A percentile compares a stretch with the other conserved stretches of the same genome.
These are phyloP conservation scores for Haematococcus sp. DNA, from an alignment of 139 green algal genomes.

Conservation along the genomic window DNA sequence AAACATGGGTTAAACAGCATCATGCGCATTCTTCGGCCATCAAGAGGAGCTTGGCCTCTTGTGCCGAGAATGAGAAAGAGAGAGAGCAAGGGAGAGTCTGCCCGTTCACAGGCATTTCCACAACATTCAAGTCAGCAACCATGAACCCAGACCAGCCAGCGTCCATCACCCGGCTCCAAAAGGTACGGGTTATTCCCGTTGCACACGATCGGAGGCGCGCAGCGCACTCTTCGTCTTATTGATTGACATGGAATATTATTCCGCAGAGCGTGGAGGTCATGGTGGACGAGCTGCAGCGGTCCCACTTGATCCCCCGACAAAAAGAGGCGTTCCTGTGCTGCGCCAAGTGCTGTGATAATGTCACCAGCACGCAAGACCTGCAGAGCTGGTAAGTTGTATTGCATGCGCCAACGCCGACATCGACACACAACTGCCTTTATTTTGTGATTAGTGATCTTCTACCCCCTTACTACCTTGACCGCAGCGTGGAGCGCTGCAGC, in stretches of 20 bases:
- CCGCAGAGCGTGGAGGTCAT: constrained; percentile 35
- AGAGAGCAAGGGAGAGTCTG: no score
- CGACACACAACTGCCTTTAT: not conserved
- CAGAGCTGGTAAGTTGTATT: constrained; percentile 29
- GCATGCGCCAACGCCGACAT: not conserved
- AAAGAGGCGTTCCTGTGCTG: constrained; percentile 50
- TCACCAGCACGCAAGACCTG: constrained; percentile 15
- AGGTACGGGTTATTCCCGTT: not conserved
- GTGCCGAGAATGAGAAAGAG: no score
- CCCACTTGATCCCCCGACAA: constrained; percentile 34
- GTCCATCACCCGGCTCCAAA: not conserved
- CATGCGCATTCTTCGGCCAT: no score
- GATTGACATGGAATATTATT: no score
- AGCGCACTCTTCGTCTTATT: not conserved
- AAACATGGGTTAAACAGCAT: no score
- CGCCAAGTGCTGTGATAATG: constrained; percentile 42
- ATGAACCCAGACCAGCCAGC: no score
- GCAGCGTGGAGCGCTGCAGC: constrained; percentile 25
- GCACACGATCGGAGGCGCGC: not conserved
- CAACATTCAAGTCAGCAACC: no score
- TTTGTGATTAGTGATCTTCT: not conserved
- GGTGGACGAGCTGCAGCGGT: constrained; percentile 41
- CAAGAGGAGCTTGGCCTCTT: no score
- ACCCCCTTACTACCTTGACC: not conserved
- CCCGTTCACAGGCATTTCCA: no score